Base-by-base conservation (phyloP, 2,329 filamentous ascomycete genomes). In the Diplodia scrobiculata region DNA sequence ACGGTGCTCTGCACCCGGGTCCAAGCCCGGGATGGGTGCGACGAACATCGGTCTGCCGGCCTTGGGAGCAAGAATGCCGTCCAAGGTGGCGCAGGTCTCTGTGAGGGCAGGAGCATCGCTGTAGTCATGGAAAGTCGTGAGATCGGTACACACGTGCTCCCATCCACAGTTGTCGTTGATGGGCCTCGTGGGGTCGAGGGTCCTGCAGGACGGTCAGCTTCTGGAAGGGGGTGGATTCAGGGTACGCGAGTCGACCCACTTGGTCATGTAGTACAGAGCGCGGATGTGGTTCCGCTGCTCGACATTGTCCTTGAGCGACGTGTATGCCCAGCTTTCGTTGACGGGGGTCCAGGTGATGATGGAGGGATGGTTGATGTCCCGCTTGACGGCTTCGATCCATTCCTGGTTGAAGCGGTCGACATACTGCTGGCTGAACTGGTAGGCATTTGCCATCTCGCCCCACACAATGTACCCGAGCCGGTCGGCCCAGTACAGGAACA, bases 121-220 rank as follows among this genome's bases (percentile, higher is more conserved):
- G 72, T 90, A 90, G 74, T 90, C 87, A 73, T 90, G 88, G 78
- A 88, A 90, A 0, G 87, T 89, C 27, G 84, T 86, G 1, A 90
- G 77, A 69, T 90, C 87, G 0, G 85, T 87, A 11, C 80, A 70
- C 5, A 89, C 86, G 68, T 89, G 87, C 71, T 90, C 87, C 88
- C 88, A 90, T 38, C 88, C 88, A 69, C 87, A 90, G 74, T 90
- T 90, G 74, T 90, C 87, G 71, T 90, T 90, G 71, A 90, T 81
- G 17, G 86, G 86, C 5, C 88, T 78, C 0, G 84, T 88, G 1
- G 84, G 81, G 69, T 90, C 88, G 1, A 90, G 79, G 0, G 81
- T 81, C 71, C 79, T 79, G 48, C 14, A 34, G 6, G 27, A 17
- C 13, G 34, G 65, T 63, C 41, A 59, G 45, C 17, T 34, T 10